These are phyloP conservation scores for Hymenoscyphus scutula DNA, from an alignment of 2,329 filamentous ascomycete genomes.

Conservation along the genomic window DNA sequence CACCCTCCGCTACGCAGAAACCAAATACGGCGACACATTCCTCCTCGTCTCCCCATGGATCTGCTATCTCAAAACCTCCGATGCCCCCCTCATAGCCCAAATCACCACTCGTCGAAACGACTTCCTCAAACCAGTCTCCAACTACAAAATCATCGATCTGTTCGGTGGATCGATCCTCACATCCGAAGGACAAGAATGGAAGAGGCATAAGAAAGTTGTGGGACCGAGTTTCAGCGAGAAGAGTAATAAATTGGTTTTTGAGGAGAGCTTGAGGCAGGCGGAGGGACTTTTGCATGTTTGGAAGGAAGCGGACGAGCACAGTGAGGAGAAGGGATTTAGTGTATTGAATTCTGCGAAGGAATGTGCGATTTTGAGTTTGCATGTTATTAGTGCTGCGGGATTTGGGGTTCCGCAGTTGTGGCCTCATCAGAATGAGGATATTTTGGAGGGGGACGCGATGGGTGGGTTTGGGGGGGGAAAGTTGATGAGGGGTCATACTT, in stretches of 20 bases:
- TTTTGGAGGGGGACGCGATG: constrained; percentile 18
- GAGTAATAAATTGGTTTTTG: constrained; percentile 44
- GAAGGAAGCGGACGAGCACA: constrained; percentile 14
- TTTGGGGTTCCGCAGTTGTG: constrained; percentile 42
- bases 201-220: constrained; percentile 35
- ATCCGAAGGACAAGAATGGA: constrained; percentile 36
- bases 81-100: constrained; percentile 32
- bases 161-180: constrained; percentile 35
- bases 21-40: constrained; percentile 30
- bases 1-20: constrained; percentile 15
- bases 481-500: constrained; percentile 38
- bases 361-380: constrained; percentile 49
- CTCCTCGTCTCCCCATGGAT: constrained; percentile 27
- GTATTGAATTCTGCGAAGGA: constrained; percentile 43
- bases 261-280: constrained; percentile 50
- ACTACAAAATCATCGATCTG: constrained; percentile 34
- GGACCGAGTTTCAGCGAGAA: constrained; percentile 39
- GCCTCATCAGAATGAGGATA: constrained; percentile 42
- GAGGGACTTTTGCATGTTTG: constrained; percentile 42
- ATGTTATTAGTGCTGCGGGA: constrained; percentile 53
- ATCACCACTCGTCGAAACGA: constrained; percentile 30
- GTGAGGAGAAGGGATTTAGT: constrained; percentile 24
- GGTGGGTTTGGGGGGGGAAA: constrained; percentile 22
- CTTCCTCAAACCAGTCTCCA: constrained; percentile 33
- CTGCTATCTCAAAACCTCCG: constrained; percentile 29